A percentile compares a stretch with the other conserved stretches of the same genome.
phyloP scores from a whole-genome alignment of 2,329 filamentous ascomycete species.

The Neodidymelliopsis sp. region DNA sequence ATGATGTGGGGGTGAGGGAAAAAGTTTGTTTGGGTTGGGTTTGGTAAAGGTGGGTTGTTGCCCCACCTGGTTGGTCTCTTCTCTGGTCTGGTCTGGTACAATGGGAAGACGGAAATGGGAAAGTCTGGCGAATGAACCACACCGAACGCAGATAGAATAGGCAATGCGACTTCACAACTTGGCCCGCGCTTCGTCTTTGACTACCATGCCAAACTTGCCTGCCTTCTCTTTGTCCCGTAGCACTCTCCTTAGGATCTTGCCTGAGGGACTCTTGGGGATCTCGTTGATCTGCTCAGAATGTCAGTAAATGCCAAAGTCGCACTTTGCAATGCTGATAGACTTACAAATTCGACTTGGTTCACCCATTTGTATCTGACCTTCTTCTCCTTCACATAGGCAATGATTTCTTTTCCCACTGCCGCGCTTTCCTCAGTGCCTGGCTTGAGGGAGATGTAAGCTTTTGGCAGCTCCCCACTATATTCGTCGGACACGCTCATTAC shows the following conservation, averaged over 20 bases:
- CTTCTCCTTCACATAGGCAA: constrained; percentile 53
- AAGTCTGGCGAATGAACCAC: not conserved
- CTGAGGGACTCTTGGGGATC: constrained; percentile 57
- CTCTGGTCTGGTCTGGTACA: too few species aligned
- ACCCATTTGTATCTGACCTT: constrained; percentile 58
- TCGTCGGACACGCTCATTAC: constrained; percentile 63
- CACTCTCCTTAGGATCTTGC: constrained; percentile 57
- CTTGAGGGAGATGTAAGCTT: constrained; percentile 55
- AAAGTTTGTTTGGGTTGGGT: not conserved
- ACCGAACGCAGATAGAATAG: too few species aligned
- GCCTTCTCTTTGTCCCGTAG: constrained; percentile 52
- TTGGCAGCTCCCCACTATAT: constrained; percentile 57
- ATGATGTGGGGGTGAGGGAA: not conserved
- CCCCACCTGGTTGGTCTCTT: too few species aligned
- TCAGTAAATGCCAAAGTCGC: not conserved
- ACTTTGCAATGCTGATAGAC: not conserved
- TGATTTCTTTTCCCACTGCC: constrained; percentile 51
- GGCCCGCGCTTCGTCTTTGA: constrained; percentile 40
- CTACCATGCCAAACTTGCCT: constrained; percentile 27
- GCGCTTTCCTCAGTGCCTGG: constrained; percentile 39
- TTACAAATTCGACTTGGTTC: constrained; percentile 54
- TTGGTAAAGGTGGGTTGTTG: too few species aligned
- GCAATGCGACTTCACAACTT: constrained; percentile 45
- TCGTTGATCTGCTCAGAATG: constrained; percentile 3
- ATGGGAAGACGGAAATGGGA: not conserved